phyloP scores from a whole-genome alignment of 2,329 filamentous ascomycete species.

The Fusarium pininemorale region DNA sequence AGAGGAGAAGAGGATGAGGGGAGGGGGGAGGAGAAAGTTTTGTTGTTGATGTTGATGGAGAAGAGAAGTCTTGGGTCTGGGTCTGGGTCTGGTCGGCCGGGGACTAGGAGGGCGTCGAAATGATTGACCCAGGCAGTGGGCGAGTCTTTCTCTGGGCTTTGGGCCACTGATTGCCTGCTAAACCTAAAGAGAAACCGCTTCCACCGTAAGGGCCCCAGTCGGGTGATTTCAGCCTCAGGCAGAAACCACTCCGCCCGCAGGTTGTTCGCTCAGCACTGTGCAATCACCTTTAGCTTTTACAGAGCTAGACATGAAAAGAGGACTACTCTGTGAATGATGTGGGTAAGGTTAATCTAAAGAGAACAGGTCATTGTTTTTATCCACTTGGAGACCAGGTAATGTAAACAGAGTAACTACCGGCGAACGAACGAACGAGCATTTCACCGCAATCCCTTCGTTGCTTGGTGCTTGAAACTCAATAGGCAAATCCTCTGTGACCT shows the following conservation, averaged over 20 bases:
- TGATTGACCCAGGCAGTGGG: constrained; percentile 35
- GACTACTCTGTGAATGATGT: constrained; percentile 12
- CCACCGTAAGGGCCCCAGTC: constrained; percentile 23
- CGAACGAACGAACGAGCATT: neutral
- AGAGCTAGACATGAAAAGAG: constrained; percentile 7
- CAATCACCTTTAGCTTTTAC: constrained; percentile 4
- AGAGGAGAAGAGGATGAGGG: constrained; percentile 21
- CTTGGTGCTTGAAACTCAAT: neutral
- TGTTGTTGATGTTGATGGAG: constrained; percentile 41
- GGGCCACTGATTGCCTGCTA: constrained; percentile 23
- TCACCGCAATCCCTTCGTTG: neutral
- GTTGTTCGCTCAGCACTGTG: neutral
- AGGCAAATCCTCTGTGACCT: neutral
- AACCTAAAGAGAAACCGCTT: constrained; percentile 37
- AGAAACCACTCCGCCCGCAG: constrained; percentile 6
- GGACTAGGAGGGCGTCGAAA: constrained; percentile 36
- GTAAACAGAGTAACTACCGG: constrained; percentile 14
- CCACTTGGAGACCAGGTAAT: constrained; percentile 14
- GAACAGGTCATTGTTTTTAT: constrained; percentile 11
- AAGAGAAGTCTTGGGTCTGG: constrained; percentile 32
- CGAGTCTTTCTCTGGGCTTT: constrained; percentile 32
- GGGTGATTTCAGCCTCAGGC: constrained; percentile 42
- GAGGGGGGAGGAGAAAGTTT: constrained; percentile 36
- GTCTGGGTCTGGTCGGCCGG: constrained; percentile 28
- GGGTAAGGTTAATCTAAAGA: constrained; percentile 18